Evolutionary conservation across 257 asterid species (phyloP).

Genomic region (Ophiorrhiza pumila): DNA sequence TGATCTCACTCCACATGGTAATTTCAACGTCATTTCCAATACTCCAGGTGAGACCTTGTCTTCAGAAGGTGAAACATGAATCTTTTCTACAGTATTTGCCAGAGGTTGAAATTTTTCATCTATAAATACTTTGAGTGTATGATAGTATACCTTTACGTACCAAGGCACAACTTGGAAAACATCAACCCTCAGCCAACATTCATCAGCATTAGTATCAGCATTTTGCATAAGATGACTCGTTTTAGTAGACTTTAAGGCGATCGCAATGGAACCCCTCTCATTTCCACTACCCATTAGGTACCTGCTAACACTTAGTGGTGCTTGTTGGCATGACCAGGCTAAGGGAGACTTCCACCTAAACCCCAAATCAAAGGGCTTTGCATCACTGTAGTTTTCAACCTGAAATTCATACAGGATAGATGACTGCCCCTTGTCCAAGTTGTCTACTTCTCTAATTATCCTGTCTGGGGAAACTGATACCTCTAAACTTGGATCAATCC

Average conservation of each 20-base stretch:
- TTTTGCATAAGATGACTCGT: constrained; percentile 27
- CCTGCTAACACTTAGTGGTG: constrained; percentile 77
- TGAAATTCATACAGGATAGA: constrained; percentile 63
- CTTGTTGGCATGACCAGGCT: constrained; percentile 70
- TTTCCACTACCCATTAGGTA: constrained; percentile 95
- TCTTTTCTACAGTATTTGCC: constrained; percentile 50
- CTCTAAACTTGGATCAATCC: constrained; percentile 49
- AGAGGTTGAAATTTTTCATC: constrained; percentile 66
- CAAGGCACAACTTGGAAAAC: constrained; percentile 96
- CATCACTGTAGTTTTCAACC: constrained; percentile 48
- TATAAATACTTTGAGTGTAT: constrained; percentile 58
- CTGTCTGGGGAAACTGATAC: constrained; percentile 58
- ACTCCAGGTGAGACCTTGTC: constrained; percentile 95
- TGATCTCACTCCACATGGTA: constrained; percentile 71
- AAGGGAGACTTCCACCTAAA: constrained; percentile 80
- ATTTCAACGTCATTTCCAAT: constrained; percentile 71
- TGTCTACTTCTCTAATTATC: constrained; percentile 52
- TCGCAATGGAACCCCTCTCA: constrained; percentile 92
- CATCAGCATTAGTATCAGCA: constrained; percentile 31
- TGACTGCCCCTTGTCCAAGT: constrained; percentile 32
- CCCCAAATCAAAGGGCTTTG: constrained; percentile 69
- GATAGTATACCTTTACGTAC: constrained; percentile 96
- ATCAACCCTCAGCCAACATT: constrained; percentile 57
- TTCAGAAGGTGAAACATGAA: constrained; percentile 80
- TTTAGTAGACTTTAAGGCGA: constrained; percentile 59